A percentile compares a stretch with the other conserved stretches of the same genome.
phyloP scores from a whole-genome alignment of 2,329 filamentous ascomycete species.

The Sporothrix brunneoviolacea region DNA sequence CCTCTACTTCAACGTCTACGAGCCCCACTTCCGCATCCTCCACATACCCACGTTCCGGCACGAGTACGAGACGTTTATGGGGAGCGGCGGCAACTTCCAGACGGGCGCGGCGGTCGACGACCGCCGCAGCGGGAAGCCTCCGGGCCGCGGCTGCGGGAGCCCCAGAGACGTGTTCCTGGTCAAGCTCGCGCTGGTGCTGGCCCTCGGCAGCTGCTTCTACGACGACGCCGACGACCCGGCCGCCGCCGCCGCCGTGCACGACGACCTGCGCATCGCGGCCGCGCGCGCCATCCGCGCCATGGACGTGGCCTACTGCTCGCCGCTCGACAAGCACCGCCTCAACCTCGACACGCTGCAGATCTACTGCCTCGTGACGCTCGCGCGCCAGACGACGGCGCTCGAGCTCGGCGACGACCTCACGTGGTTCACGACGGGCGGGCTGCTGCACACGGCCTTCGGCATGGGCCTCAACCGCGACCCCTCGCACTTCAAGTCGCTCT shows the following conservation, averaged over 20 bases:
- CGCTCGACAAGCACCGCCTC: slow-evolving; percentile 17
- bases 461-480: slow-evolving; percentile 56
- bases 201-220: slow-evolving; percentile 38
- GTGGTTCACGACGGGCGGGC: slow-evolving; percentile 44
- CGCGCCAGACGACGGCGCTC: slow-evolving; percentile 31
- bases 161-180: slow-evolving; percentile 37
- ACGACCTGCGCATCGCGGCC: slow-evolving; percentile 12
- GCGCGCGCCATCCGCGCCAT: slow-evolving; percentile 11
- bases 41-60: slow-evolving; percentile 47
- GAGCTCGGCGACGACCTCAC: slow-evolving; percentile 38
- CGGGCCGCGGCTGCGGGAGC: too few species aligned
- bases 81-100: too few species aligned
- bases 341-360: slow-evolving; percentile 17
- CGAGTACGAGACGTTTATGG: slow-evolving; percentile 44
- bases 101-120: slow-evolving; percentile 2
- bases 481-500: slow-evolving; percentile 40
- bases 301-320: slow-evolving; percentile 10
- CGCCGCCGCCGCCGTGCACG: slow-evolving; percentile 2
- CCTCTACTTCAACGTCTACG: slow-evolving; percentile 46
- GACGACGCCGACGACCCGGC: slow-evolving; percentile 22
- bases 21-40: slow-evolving; percentile 46
- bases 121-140: neutral
- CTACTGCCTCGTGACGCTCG: slow-evolving; percentile 16
- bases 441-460: slow-evolving; percentile 48
- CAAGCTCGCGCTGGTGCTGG: slow-evolving; percentile 42